Base-by-base conservation (phyloP, 176 grass and related monocot species). In the Cymbopogon citratus region DNA sequence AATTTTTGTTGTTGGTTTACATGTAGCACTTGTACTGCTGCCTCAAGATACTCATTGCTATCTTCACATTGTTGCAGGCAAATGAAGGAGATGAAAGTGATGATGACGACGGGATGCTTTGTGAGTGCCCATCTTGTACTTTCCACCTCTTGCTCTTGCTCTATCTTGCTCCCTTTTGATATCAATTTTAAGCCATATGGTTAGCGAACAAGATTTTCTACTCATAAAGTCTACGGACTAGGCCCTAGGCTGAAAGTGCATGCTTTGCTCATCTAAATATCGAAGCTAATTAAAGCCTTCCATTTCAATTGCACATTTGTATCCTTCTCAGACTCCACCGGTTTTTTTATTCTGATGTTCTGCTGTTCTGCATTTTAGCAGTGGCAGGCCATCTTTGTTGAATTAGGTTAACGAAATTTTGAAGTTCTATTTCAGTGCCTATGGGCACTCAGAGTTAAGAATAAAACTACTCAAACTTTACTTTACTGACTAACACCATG, bases 61-160 rank as follows among this genome's bases (percentile, higher is more conserved):
- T 92, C 27, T 62, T 81, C 13, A 64, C 49, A 15, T 10, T 80
- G 12, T 76, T 79, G 64, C 83, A 92, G 92, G 88, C 6, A 29
- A 77, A 87, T 59, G 95, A 85, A 5, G 70, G 80, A 48, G 86
- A 93, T 9, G 88, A 87, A 44, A 91, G 83, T 24, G 80, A 81
- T 66, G 76, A 45, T 24, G 85, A 91, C 38, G 91, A 95, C n/a
- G 89, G 92, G 72, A 87, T 99, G 86, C 90, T 95, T 61, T 95
- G 96, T 99, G 90, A 91, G 96, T 91, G 26, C 45, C 9, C 23
- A 16, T 86, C 83, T 78, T 78, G 5, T 61, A 71, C 45, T 77
- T 45, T 48, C 18, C 38, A 18, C 44, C 15, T 66, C 8, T 24
- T 24, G 3, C 15, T 66, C 8, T 24, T 24, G 3, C 1, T 38